Conservation (phyloP, 805 yeast genomes). For the Limtongozyma cylindracea region DNA sequence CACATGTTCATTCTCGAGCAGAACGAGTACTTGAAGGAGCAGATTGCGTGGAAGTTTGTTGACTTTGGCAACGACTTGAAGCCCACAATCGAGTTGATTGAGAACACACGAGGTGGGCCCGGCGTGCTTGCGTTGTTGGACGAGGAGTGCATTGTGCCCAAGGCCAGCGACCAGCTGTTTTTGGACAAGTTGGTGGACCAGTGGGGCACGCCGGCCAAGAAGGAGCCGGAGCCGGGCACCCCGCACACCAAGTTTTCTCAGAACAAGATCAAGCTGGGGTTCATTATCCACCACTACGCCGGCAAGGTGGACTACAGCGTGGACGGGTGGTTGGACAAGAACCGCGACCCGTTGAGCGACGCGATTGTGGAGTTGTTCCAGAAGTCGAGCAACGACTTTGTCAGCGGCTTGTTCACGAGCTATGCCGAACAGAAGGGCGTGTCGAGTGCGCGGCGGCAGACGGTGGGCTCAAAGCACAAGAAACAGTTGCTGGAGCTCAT, state of each 20-base stretch:
- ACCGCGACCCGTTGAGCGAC: conserved; percentile 79
- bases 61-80: conserved; percentile 91
- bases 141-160: conserved; percentile 90
- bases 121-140: conserved; percentile 74
- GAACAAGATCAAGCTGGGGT: conserved; percentile 53
- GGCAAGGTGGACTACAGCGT: conserved; percentile 87
- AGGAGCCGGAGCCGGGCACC: no score
- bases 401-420: conserved; percentile 24
- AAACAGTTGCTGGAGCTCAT: conserved; percentile 56
- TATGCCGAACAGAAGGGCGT: background rate
- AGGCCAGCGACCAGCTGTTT: conserved; percentile 62
- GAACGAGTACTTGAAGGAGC: conserved; percentile 30
- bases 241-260: conserved; percentile 57
- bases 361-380: conserved; percentile 36
- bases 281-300: conserved; percentile 78
- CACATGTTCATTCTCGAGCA: conserved; percentile 36
- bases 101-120: conserved; percentile 30
- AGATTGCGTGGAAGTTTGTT: conserved; percentile 45
- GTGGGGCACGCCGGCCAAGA: conserved; percentile 22
- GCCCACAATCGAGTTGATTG: conserved; percentile 84
- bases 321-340: conserved; percentile 85
- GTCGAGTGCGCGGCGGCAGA: conserved; percentile 19
- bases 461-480: conserved; percentile 75
- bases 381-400: conserved; percentile 26
- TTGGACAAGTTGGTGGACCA: conserved; percentile 49